phyloP scores from a whole-genome alignment of 257 asterid species.

The Fraxinus anomala region DNA sequence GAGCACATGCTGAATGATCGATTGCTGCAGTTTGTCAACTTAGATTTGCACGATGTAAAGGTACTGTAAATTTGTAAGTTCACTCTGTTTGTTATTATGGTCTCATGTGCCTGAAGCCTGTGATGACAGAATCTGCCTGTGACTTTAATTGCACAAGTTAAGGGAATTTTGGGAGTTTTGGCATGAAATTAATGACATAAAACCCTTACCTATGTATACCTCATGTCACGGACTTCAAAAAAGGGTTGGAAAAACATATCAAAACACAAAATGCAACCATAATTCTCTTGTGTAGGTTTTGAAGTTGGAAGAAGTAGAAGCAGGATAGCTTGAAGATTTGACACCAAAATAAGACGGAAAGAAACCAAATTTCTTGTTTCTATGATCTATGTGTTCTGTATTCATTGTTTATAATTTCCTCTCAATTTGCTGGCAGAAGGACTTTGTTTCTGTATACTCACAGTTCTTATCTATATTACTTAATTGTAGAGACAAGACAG shows the following conservation, averaged over 20 bases:
- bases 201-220: too few species aligned
- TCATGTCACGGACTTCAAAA: too few species aligned
- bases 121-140: too few species aligned
- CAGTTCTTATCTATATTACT: constrained; percentile 2
- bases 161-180: too few species aligned
- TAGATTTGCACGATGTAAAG: constrained; percentile 96
- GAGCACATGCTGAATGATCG: constrained; percentile 93
- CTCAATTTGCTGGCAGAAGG: neutral
- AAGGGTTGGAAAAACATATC: too few species aligned
- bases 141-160: too few species aligned
- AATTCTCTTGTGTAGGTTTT: too few species aligned
- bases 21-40: constrained; percentile 86
- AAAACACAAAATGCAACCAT: too few species aligned
- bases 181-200: too few species aligned
- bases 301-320: too few species aligned
- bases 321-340: neutral
- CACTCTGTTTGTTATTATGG: constrained; percentile 8
- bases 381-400: constrained; percentile 12
- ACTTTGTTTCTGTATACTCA: neutral
- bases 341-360: constrained; percentile 7
- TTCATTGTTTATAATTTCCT: constrained; percentile 20
- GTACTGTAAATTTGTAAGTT: constrained; percentile 41
- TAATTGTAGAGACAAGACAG: neutral
- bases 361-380: neutral
- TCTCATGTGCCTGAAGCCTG: neutral